phyloP scores from a whole-genome alignment of 441 rosid species.

The Mallotus repandus region DNA sequence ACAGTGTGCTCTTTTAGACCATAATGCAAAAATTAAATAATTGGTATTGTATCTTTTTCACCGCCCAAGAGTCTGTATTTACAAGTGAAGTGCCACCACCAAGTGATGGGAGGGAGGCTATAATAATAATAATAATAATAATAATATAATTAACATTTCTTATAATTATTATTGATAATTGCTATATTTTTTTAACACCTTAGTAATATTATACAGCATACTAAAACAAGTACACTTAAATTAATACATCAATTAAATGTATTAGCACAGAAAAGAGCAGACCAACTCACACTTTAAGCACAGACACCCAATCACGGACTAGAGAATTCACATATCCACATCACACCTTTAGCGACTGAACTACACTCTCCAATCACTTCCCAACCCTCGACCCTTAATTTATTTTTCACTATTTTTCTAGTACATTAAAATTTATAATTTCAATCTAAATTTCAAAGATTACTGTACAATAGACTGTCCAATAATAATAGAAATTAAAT shows the following conservation, averaged over 20 bases:
- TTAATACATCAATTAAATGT: constrained; percentile 11
- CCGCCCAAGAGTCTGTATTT: neutral
- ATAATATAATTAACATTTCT: too few relatives aligned
- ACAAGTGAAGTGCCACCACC: neutral
- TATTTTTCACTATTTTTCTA: too few relatives aligned
- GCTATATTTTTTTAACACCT: neutral
- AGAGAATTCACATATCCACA: constrained; percentile 30
- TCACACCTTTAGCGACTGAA: constrained; percentile 18
- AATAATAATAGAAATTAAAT: too few relatives aligned
- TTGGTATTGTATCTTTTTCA: neutral
- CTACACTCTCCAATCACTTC: constrained; percentile 24
- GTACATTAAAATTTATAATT: too few relatives aligned
- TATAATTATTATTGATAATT: too few relatives aligned
- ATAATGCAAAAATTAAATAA: too few relatives aligned
- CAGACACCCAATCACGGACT: constrained; percentile 40
- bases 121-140: too few relatives aligned
- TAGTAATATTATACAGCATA: neutral
- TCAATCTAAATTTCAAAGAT: too few relatives aligned
- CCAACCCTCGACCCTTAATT: neutral
- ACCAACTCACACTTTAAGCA: constrained; percentile 23
- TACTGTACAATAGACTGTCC: too few relatives aligned
- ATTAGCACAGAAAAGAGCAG: constrained; percentile 7
- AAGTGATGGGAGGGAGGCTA: neutral
- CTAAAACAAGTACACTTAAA: neutral
- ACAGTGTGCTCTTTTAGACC: too few relatives aligned